Conservation (phyloP, 441 rosid species). For the Melianthus villosus region DNA sequence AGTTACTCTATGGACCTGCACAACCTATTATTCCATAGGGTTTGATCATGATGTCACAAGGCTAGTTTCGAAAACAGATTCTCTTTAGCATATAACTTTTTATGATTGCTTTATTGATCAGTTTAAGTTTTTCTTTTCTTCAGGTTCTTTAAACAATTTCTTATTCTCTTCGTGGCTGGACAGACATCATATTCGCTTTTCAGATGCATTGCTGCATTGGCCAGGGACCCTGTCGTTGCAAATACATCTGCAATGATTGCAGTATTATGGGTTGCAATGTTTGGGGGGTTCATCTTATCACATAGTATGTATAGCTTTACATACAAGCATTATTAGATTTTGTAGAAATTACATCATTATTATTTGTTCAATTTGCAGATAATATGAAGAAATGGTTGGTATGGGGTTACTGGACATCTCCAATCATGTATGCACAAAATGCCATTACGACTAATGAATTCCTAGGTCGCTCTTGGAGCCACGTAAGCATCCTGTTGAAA, state of each 20-base stretch:
- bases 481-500: too few relatives aligned
- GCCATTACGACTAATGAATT: conserved; percentile 61
- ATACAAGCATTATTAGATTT: neutral
- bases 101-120: neutral
- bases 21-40: conserved; percentile 77
- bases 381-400: conserved; percentile 44
- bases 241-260: conserved; percentile 54
- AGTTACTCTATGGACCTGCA: conserved; percentile 41
- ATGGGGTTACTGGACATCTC: conserved; percentile 75
- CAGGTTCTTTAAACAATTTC: conserved; percentile 59
- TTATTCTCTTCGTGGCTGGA: conserved; percentile 31
- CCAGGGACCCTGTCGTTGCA: conserved; percentile 57
- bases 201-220: conserved; percentile 37
- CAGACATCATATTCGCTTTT: conserved; percentile 65
- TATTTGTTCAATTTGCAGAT: neutral
- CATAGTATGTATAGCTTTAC: too few relatives aligned
- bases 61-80: too few relatives aligned
- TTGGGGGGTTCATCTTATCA: conserved; percentile 57
- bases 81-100: conserved; percentile 11
- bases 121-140: neutral
- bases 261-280: conserved; percentile 27
- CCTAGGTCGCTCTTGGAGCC: conserved; percentile 58
- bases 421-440: conserved; percentile 68
- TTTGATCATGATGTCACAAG: conserved; percentile 49
- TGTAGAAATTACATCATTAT: neutral